Evolutionary conservation across 208 protist genomes (phyloP), one percentile per base, ranked within the genome.

Genomic region (Acanthamoeba healyi): DNA sequence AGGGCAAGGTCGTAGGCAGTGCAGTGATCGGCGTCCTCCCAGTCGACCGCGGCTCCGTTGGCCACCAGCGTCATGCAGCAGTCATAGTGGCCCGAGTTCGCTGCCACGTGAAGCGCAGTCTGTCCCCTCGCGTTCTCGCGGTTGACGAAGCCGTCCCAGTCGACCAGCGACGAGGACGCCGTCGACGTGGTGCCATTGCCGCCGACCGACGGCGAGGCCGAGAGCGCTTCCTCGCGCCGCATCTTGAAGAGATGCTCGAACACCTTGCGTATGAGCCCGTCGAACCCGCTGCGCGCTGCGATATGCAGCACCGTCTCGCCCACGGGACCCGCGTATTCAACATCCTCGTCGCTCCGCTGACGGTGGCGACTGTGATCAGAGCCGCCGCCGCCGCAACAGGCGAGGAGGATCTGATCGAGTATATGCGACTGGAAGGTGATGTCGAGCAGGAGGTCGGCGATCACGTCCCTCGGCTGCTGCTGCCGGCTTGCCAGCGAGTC

Each of bases 131-230:
- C n/a, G 65, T 74, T 74, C n/a, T 29, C 65, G 65, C 32, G 2
- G 65, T 74, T 74, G 9, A 74, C 65, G 36, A 74, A 74, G 65
- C 65, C 29, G 65, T 74, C 65, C 65, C 65, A 74, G 65, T 74
- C 65, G 12, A 74, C n/a, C 65, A 49, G 12, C 12, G 44, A 12
- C 44, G 44, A 12, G 9, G 29, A 5, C 3, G 61, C 19, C 10
- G 61, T 9, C 61, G 61, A 67, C 22, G 26, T n/a, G n/a, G n/a
- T n/a, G n/a, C n/a, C n/a, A n/a, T n/a, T n/a, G n/a, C n/a, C n/a
- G 61, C 61, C 6, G 26, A 4, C 10, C 26, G 61, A 32, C 61
- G 19, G n/a, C n/a, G n/a, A n/a, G n/a, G 26, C 14, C 7, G 61
- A 26, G 61, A 34, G 5, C 14, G 61, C 61, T 12, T 26, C 22